Evolutionary conservation across 1,284 basidiomycete genomes (phyloP).

Genomic region (Athelia psychrophila): DNA sequence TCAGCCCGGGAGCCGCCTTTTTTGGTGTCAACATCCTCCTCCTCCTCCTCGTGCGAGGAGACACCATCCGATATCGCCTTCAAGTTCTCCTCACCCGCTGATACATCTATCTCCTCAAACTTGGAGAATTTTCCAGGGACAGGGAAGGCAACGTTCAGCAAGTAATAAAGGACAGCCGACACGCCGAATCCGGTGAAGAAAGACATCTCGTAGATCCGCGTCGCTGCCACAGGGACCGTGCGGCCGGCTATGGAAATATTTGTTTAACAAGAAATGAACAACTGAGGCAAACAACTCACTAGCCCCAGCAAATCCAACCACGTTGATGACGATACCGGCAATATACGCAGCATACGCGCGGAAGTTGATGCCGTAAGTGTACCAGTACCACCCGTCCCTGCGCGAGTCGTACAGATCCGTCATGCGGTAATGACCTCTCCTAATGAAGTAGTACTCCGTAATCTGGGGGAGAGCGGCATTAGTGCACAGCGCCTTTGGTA

Average conservation of each 20-base stretch:
- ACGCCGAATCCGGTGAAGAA: conserved; percentile 80
- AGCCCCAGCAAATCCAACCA: conserved; percentile 71
- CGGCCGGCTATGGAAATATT: conserved; percentile 40
- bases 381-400: conserved; percentile 71
- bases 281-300: conserved; percentile 38
- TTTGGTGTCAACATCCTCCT: conserved; percentile 1
- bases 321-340: conserved; percentile 79
- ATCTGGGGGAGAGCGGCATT: conserved; percentile 38
- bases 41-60: not conserved
- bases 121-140: conserved; percentile 44
- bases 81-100: conserved; percentile 19
- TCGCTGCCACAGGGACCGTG: conserved; percentile 60
- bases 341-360: conserved; percentile 73
- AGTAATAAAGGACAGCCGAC: conserved; percentile 62
- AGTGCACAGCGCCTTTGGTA: not conserved
- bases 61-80: not conserved
- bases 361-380: conserved; percentile 75
- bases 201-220: conserved; percentile 68
- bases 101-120: conserved; percentile 67
- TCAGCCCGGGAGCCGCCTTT: conserved; percentile 1
- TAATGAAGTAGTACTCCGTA: conserved; percentile 79
- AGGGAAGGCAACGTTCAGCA: conserved; percentile 58
- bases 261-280: conserved; percentile 21
- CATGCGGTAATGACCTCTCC: conserved; percentile 70
- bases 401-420: conserved; percentile 66